phyloP scores from a whole-genome alignment of 169 alveolate genomes.

The Plasmodium relictum region DNA sequence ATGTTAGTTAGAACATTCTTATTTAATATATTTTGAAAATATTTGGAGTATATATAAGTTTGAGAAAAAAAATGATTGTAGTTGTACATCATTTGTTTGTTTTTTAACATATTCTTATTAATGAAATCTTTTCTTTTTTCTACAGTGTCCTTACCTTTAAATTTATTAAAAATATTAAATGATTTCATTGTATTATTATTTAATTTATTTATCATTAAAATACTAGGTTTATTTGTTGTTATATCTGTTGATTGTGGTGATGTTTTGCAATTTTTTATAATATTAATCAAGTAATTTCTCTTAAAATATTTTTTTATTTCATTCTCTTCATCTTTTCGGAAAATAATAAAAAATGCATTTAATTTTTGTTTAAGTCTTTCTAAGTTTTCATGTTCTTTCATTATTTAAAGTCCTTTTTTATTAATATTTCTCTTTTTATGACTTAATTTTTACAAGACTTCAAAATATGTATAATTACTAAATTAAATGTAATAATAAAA shows the following conservation, averaged over 20 bases:
- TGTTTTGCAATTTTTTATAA: constrained; percentile 19
- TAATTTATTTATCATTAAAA: constrained; percentile 26
- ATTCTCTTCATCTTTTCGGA: constrained; percentile 59
- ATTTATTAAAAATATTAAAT: constrained; percentile 36
- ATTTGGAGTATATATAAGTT: constrained; percentile 22
- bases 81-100: neutral
- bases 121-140: constrained; percentile 24
- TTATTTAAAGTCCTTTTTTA: neutral
- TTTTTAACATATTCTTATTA: neutral
- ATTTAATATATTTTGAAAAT: constrained; percentile 24
- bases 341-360: constrained; percentile 53
- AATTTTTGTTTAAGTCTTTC: constrained; percentile 46
- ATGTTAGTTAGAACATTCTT: constrained; percentile 13
- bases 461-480: neutral
- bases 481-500: neutral
- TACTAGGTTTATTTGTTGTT: constrained; percentile 7
- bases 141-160: constrained; percentile 11
- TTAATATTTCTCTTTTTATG: neutral
- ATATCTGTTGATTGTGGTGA: neutral
- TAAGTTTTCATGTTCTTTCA: constrained; percentile 68
- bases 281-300: constrained; percentile 11
- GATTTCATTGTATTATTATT: constrained; percentile 30
- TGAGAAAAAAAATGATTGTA: constrained; percentile 16
- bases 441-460: neutral
- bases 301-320: constrained; percentile 45